These are phyloP conservation scores for Melampsora larici-populina DNA, from an alignment of 1,284 basidiomycete genomes.

Conservation along the genomic window DNA sequence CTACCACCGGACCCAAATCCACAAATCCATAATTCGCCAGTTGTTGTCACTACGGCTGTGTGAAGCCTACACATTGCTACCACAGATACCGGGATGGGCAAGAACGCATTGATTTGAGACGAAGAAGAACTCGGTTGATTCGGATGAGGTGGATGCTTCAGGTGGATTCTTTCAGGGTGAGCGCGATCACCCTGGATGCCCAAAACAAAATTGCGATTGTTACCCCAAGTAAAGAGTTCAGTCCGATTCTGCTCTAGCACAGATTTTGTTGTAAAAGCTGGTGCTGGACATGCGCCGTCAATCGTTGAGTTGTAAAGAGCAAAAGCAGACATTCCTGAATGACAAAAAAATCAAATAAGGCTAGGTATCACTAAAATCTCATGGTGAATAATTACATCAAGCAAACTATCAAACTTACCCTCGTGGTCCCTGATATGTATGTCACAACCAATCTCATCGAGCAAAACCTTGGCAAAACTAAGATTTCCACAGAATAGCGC, in stretches of 20 bases:
- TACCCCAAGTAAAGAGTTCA: slow-evolving; percentile 85
- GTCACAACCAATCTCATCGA: slow-evolving; percentile 73
- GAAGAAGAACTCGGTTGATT: slow-evolving; percentile 43
- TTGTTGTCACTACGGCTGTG: slow-evolving; percentile 39
- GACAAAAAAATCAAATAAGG: not conserved
- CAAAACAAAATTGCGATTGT: slow-evolving; percentile 66
- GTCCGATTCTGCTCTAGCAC: slow-evolving; percentile 43
- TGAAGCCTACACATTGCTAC: slow-evolving; percentile 30
- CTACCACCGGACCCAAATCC: slow-evolving; percentile 81
- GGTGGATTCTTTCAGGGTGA: slow-evolving; percentile 73
- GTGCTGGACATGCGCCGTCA: slow-evolving; percentile 56
- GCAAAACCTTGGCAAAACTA: slow-evolving; percentile 69
- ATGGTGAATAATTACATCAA: not conserved
- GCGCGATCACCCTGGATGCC: slow-evolving; percentile 76
- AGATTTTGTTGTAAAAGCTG: slow-evolving; percentile 3
- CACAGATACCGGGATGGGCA: slow-evolving; percentile 9
- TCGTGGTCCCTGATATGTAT: slow-evolving; percentile 74
- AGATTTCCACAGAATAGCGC: slow-evolving; percentile 85
- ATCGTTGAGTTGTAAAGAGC: slow-evolving; percentile 91
- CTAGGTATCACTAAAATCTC: not conserved
- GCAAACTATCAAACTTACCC: slow-evolving; percentile 57
- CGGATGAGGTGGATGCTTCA: slow-evolving; percentile 56
- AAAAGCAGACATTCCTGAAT: slow-evolving; percentile 69
- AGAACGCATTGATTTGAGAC: slow-evolving; percentile 11
- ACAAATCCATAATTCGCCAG: slow-evolving; percentile 64